A percentile compares a stretch with the other conserved stretches of the same genome.
phyloP scores from a whole-genome alignment of 805 yeast species.

The Zygosaccharomyces kombuchaensis region DNA sequence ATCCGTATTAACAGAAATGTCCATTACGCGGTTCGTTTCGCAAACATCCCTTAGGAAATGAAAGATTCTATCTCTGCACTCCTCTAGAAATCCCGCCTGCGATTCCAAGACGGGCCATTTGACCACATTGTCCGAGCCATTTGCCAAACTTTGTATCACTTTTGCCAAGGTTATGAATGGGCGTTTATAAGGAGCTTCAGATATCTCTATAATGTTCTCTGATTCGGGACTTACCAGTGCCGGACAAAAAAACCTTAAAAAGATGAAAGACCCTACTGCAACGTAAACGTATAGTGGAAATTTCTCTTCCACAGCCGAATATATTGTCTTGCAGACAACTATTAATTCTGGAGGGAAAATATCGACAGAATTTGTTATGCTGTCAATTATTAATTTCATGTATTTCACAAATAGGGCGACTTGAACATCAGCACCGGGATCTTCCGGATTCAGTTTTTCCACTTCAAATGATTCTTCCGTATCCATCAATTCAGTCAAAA shows the following conservation, averaged over 20 bases:
- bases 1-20: conserved; percentile 21
- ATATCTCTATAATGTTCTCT: conserved; percentile 38
- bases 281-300: conserved; percentile 63
- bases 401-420: conserved; percentile 50
- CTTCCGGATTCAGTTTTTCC: conserved; percentile 44
- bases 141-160: conserved; percentile 80
- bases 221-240: conserved; percentile 83
- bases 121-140: conserved; percentile 62
- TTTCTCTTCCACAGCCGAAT: conserved; percentile 50
- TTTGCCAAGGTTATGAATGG: conserved; percentile 76
- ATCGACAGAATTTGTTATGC: conserved; percentile 51
- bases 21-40: conserved; percentile 19
- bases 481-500: conserved; percentile 50
- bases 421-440: conserved; percentile 39
- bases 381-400: conserved; percentile 52
- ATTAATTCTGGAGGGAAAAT: conserved; percentile 68
- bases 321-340: conserved; percentile 64
- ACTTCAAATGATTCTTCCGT: conserved; percentile 57
- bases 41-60: conserved; percentile 40
- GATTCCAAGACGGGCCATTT: conserved; percentile 57
- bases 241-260: conserved; percentile 78
- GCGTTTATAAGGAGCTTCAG: conserved; percentile 47
- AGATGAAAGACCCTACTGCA: conserved; percentile 83
- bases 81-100: conserved; percentile 40
- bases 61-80: conserved; percentile 39